phyloP scores from a whole-genome alignment of 148 eudicot genomes.

The Linanthus parryae region DNA sequence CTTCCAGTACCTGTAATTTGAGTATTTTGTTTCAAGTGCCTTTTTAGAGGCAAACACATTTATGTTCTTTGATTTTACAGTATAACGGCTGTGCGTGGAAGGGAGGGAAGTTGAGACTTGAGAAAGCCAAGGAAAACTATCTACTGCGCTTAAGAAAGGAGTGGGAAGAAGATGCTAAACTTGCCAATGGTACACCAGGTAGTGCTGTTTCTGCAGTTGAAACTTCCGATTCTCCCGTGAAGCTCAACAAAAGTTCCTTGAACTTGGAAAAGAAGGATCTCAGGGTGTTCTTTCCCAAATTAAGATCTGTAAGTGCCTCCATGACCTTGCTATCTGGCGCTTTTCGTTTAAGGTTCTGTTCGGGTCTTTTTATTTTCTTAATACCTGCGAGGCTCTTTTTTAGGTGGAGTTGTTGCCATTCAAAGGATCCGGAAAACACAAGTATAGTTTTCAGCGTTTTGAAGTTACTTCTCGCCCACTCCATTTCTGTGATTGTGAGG shows the following conservation, averaged over 20 bases:
- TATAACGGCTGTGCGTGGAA: slow-evolving; percentile 98
- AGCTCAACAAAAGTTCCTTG: slow-evolving; percentile 32
- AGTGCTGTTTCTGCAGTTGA: slow-evolving; percentile 25
- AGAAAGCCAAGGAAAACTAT: slow-evolving; percentile 89
- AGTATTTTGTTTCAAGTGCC: not conserved
- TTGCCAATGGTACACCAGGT: slow-evolving; percentile 15
- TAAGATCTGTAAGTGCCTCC: slow-evolving; percentile 23
- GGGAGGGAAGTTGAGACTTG: slow-evolving; percentile 86
- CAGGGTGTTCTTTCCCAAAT: slow-evolving; percentile 70
- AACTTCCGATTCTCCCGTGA: slow-evolving; percentile 17
- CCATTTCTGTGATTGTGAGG: slow-evolving; percentile 92
- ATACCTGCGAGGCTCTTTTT: slow-evolving; percentile 1
- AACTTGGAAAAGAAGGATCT: slow-evolving; percentile 40
- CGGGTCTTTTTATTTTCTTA: not conserved
- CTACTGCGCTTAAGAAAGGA: slow-evolving; percentile 59
- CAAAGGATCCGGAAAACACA: slow-evolving; percentile 91
- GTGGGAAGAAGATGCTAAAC: slow-evolving; percentile 69
- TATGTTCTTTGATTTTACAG: slow-evolving; percentile 29
- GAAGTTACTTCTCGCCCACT: slow-evolving; percentile 51
- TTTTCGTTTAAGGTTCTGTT: not conserved
- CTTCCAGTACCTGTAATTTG: not conserved
- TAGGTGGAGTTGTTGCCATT: slow-evolving; percentile 70
- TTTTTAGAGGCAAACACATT: not conserved
- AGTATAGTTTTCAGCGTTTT: slow-evolving; percentile 91
- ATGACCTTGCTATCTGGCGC: not conserved